phyloP scores from a whole-genome alignment of 257 asterid genomes.

The Solanum paucissectum region DNA sequence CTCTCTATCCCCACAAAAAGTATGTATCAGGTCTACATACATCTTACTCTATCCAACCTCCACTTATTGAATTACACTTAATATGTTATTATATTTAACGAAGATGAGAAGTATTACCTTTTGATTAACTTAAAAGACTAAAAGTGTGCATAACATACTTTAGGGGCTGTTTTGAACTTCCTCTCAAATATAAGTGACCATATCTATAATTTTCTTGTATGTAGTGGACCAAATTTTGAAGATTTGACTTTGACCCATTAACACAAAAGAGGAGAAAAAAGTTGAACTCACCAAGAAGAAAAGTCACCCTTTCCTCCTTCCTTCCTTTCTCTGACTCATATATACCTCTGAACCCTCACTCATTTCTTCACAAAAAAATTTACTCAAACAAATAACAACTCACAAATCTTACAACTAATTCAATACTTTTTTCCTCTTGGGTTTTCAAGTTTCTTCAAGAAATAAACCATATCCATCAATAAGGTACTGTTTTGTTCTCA shows the following conservation, averaged over 20 bases:
- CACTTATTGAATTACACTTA: not conserved
- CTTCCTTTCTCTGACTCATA: conserved; percentile 26
- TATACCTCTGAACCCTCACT: conserved; percentile 12
- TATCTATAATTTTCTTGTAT: conserved; percentile 2
- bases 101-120: not conserved
- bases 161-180: not conserved
- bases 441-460: not conserved
- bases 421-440: not conserved
- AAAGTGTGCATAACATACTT: not conserved
- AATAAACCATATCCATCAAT: not conserved
- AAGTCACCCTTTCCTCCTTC: conserved; percentile 61
- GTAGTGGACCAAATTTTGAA: conserved; percentile 35
- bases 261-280: not conserved
- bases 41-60: not conserved
- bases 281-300: conserved; percentile 26
- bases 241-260: conserved; percentile 58
- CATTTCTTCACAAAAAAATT: not conserved
- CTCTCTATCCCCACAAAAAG: not conserved
- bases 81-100: not conserved
- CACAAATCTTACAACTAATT: not conserved
- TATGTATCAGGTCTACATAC: not conserved
- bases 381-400: not conserved
- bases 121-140: not conserved
- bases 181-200: not conserved
- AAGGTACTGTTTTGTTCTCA: not conserved